A percentile compares a stretch with the other conserved stretches of the same genome.
Conservation (phyloP, 208 protist genomes). For the Leishmania martiniquensis region DNA sequence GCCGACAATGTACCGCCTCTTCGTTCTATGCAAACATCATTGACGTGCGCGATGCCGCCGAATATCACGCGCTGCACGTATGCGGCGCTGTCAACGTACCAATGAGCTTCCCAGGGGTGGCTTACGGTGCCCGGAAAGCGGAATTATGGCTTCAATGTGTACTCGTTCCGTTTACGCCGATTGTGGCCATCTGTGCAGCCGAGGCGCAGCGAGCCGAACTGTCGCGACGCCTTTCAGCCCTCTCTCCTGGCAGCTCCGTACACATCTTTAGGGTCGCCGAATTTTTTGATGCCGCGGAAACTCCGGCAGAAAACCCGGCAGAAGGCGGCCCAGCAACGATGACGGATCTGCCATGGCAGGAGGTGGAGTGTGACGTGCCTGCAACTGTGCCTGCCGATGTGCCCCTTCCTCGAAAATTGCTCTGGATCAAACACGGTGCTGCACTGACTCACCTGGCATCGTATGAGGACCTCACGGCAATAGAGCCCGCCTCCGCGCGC, state of each 20-base stretch:
- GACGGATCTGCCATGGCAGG: conserved; percentile 9
- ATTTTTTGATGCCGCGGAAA: conserved; percentile 11
- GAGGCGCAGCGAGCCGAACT: conserved; percentile 32
- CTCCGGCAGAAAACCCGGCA: not conserved
- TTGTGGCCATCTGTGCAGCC: conserved; percentile 50
- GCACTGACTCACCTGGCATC: conserved; percentile 13
- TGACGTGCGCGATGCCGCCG: conserved; percentile 52
- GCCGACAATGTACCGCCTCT: not conserved
- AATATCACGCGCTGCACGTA: conserved; percentile 63
- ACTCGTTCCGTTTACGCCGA: conserved; percentile 58
- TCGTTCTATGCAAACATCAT: conserved; percentile 43
- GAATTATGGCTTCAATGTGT: conserved; percentile 86
- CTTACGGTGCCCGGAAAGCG: conserved; percentile 70
- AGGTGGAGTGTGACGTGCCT: conserved; percentile 8
- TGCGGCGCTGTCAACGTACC: conserved; percentile 63
- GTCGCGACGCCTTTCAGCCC: conserved; percentile 33
- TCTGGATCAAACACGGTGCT: conserved; percentile 15
- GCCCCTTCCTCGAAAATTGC: conserved; percentile 9
- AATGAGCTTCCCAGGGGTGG: conserved; percentile 75
- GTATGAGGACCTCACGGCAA: conserved; percentile 14
- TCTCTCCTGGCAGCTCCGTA: conserved; percentile 37
- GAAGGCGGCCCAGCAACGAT: not conserved
- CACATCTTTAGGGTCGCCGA: conserved; percentile 48
- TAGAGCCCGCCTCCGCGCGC: conserved; percentile 18
- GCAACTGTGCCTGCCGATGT: not conserved